A percentile compares a stretch with the other conserved stretches of the same genome.
Evolutionary conservation across 2,329 filamentous ascomycete species (phyloP).

Genomic region (Phaeoacremonium minimum): DNA sequence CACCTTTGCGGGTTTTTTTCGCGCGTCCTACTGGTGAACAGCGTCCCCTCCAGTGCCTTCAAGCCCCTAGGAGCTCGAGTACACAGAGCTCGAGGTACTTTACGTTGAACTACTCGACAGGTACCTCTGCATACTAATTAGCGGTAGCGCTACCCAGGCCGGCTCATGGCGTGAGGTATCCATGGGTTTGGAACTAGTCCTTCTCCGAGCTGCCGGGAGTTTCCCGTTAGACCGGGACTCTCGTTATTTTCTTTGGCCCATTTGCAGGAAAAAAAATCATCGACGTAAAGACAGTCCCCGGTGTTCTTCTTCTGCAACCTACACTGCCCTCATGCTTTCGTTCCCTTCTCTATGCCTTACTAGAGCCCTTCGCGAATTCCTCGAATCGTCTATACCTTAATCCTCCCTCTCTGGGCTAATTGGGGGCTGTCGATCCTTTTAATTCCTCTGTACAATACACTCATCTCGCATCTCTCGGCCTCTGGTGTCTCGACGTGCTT

Average conservation of each 20-base stretch:
- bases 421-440: neutral
- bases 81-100: no score
- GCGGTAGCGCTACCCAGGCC: no score
- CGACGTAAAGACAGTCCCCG: neutral
- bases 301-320: neutral
- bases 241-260: neutral
- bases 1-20: neutral
- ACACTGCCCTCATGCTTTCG: neutral
- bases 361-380: neutral
- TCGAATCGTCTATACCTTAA: neutral
- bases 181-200: no score
- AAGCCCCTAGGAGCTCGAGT: no score
- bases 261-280: neutral
- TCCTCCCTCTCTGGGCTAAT: neutral
- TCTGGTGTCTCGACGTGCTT: no score
- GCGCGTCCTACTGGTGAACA: neutral
- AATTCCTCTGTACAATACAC: neutral
- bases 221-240: constrained; percentile 1
- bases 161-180: no score
- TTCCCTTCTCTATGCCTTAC: no score
- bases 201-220: constrained; percentile 1
- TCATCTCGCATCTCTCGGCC: no score
- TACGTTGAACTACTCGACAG: no score
- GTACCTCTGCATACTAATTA: neutral
- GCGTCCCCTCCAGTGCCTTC: no score